Base-by-base conservation (phyloP, 208 protist genomes). In the Crithidia bombi region DNA sequence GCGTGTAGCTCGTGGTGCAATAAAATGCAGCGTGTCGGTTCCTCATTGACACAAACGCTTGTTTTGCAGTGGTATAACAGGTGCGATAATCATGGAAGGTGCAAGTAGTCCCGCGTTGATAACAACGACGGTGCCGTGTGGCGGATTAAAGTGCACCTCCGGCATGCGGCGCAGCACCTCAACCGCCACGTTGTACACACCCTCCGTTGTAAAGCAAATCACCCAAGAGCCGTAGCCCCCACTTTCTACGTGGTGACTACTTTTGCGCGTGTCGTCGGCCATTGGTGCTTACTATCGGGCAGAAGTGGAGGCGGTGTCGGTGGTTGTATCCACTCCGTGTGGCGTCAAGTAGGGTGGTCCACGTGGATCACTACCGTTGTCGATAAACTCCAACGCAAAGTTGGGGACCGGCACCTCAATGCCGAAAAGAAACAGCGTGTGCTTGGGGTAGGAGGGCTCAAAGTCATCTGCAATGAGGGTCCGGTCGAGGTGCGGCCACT, bases 161-260 rank as follows among this genome's bases (percentile, higher is more conserved):
- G 17, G 33, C 52, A 58, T 39, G 9, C n/a, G 33, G 11, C 28
- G 7, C 52, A 58, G 35, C 52, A 17, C 33, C 6, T 30, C 52
- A 10, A 58, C 32, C 33, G 33, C 52, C 52, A 28, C 35, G 33
- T 58, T 33, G 3, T 58, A 58, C 19, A 33, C 4, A 2, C 28
- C 52, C 52, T 58, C 19, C 17, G 52, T 58, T 7, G 52, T 58
- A 28, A 58, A 58, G 19, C 52, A 33, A 3, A 58, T 9, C 52
- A 43, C 52, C 52, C 52, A 58, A 30, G 33, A 39, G 2, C 43
- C 52, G 10, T 28, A 43, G 9, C 52, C 52, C 11, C 52, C 52
- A n/a, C 33, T 28, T n/a, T 26, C 33, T n/a, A 58, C 7, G 3
- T 30, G 52, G 1, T 33, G 52, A 58, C 52, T 58, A 5, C 43